phyloP scores from a whole-genome alignment of 1,284 basidiomycete species.

The Mycosarcoma maydis region DNA sequence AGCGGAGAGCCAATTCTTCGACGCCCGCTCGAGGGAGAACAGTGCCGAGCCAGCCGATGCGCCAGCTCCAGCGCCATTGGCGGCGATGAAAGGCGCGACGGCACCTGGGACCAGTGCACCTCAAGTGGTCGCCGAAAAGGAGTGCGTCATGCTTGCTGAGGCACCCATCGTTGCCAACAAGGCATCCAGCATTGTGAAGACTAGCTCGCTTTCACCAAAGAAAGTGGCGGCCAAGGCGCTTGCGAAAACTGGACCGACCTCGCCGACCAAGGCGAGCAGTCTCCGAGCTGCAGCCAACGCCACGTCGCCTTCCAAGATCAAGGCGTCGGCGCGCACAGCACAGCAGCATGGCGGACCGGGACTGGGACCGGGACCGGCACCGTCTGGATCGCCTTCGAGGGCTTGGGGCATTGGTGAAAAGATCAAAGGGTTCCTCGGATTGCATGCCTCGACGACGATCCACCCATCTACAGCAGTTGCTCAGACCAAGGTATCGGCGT shows the following conservation, averaged over 20 bases:
- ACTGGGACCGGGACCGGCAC: no score
- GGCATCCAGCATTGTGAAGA: conserved; percentile 13
- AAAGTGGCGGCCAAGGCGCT: conserved; percentile 41
- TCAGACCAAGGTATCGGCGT: conserved; percentile 38
- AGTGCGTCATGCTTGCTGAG: not conserved
- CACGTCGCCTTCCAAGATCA: conserved; percentile 30
- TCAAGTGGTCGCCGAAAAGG: conserved; percentile 3
- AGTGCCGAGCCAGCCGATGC: conserved; percentile 18
- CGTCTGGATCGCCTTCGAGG: conserved; percentile 36
- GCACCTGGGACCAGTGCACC: not conserved
- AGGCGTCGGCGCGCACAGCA: conserved; percentile 18
- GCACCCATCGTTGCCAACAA: conserved; percentile 10
- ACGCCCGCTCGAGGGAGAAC: conserved; percentile 34
- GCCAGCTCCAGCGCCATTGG: conserved; percentile 2
- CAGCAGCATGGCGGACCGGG: conserved; percentile 14
- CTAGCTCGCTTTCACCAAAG: conserved; percentile 37
- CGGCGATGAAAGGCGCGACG: not conserved
- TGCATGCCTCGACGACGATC: conserved; percentile 39
- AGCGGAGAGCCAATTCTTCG: conserved; percentile 39
- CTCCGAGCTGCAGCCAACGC: conserved; percentile 38
- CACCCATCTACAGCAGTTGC: conserved; percentile 16
- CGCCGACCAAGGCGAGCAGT: conserved; percentile 37
- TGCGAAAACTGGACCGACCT: conserved; percentile 33
- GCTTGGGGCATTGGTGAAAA: conserved; percentile 51
- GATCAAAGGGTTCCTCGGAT: conserved; percentile 55